Conservation (phyloP, 768 basidiomycete species). For the Boletus rufocinnamomeus region DNA sequence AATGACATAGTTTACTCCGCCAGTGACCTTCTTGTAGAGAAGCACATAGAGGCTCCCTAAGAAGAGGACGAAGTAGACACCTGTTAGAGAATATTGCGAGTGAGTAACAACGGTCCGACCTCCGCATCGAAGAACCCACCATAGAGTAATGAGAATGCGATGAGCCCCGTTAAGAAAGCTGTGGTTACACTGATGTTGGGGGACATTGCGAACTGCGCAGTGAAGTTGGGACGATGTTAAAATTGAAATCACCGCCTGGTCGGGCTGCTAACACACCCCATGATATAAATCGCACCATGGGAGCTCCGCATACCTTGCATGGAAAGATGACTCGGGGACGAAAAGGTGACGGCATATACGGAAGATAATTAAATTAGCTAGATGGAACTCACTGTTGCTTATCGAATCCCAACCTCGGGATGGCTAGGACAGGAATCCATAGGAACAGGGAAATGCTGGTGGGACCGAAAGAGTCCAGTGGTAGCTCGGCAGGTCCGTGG, state of each 20-base stretch:
- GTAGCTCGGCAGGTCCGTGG: too few relatives aligned
- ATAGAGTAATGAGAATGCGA: slow-evolving; percentile 11
- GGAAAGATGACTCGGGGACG: not conserved
- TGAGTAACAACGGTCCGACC: not conserved
- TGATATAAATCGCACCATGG: not conserved
- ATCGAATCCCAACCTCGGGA: too few relatives aligned
- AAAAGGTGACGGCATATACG: not conserved
- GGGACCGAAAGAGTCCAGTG: too few relatives aligned
- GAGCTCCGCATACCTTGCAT: not conserved
- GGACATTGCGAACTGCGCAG: not conserved
- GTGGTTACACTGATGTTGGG: slow-evolving; percentile 9
- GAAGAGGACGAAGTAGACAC: slow-evolving; percentile 11
- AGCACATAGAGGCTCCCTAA: slow-evolving; percentile 10
- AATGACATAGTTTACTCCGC: not conserved
- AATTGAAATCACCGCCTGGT: not conserved
- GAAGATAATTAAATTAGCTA: too few relatives aligned
- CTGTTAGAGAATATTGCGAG: not conserved
- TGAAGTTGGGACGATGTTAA: too few relatives aligned
- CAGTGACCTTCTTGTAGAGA: not conserved
- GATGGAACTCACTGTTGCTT: too few relatives aligned
- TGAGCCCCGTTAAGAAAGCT: slow-evolving; percentile 11
- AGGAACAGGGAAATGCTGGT: too few relatives aligned
- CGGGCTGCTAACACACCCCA: too few relatives aligned
- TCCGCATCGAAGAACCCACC: not conserved
- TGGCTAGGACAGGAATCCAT: too few relatives aligned